Percentiles rank a stretch among this genome's conserved stretches.
Evolutionary conservation across 2,329 filamentous ascomycete genomes (phyloP).

Genomic region (Orbilia quercus): DNA sequence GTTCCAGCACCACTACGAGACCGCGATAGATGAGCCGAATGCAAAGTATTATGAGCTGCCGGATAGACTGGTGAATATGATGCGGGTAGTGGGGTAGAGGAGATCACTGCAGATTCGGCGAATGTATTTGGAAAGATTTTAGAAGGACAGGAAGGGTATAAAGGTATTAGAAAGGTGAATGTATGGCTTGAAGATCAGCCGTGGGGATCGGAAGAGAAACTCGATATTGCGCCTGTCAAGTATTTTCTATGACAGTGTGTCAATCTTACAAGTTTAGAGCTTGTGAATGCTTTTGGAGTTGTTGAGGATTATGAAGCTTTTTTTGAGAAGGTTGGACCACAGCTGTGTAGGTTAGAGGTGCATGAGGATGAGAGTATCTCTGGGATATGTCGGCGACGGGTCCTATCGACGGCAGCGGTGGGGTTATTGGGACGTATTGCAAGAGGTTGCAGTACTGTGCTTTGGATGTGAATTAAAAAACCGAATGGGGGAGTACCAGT

Average conservation of each 20-base stretch:
- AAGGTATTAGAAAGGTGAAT: too few relatives aligned
- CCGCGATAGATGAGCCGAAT: too few relatives aligned
- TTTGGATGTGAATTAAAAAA: background rate
- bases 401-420: background rate
- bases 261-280: background rate
- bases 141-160: too few relatives aligned
- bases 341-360: background rate
- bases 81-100: background rate
- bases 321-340: background rate
- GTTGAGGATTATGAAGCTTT: constrained; percentile 7
- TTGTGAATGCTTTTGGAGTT: background rate
- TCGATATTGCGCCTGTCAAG: background rate
- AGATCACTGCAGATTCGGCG: too few relatives aligned
- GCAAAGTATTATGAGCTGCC: too few relatives aligned
- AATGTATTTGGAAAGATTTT: too few relatives aligned
- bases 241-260: background rate
- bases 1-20: background rate
- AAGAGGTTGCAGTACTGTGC: background rate
- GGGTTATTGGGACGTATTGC: background rate
- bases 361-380: background rate
- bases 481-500: background rate
- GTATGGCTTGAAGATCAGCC: too few relatives aligned
- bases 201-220: too few relatives aligned
- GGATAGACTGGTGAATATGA: too few relatives aligned
- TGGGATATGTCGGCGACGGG: background rate